Evolutionary conservation across 2,329 filamentous ascomycete species (phyloP), one percentile per base, ranked within the genome.

Genomic region (Endoconidiophora polonica): DNA sequence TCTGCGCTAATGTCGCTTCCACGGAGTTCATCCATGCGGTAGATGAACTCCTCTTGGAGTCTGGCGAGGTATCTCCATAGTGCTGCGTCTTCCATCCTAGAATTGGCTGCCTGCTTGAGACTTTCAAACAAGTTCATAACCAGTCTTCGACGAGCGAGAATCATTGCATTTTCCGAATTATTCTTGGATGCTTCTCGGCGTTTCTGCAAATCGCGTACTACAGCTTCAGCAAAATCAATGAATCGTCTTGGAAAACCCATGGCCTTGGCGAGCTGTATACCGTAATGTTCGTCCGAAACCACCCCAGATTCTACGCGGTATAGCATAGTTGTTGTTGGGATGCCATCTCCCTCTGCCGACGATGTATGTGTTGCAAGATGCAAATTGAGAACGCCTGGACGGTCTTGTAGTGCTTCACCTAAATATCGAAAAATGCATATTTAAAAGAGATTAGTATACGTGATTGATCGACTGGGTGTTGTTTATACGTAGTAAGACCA

Each of bases 271-370:
- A 95, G 71, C 0, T 79, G 72, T n/a, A 95, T 73, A 0, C 91
- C 91, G 58, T 98, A 98, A 56, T 86, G 79, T 43, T 77, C 68
- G 49, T 86, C 78, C 50, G 76, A 66, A 1, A 85, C 75, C 0
- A 74, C 76, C 0, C 91, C 90, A 12, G 81, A 73, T 0, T 76
- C 71, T 37, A 95, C 74, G 55, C 80, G 88, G 65, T 96, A 96
- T 0, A 91, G 69, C 87, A 96, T 95, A 0, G 74, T 85, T 66
- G 94, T 83, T 36, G 74, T 77, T 1, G 69, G 68, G 2, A 66
- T 56, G 1, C 77, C 70, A 2, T 71, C 67, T 2, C 73, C 36
- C 22, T 48, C 65, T 0, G 66, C 62, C 1, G 59, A 59, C 0
- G 68, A 68, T 43, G 79, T 77, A 40, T 87, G 73, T 0, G 88